Conservation (phyloP, 1,284 basidiomycete genomes). For the Apiotrichum sp. region DNA sequence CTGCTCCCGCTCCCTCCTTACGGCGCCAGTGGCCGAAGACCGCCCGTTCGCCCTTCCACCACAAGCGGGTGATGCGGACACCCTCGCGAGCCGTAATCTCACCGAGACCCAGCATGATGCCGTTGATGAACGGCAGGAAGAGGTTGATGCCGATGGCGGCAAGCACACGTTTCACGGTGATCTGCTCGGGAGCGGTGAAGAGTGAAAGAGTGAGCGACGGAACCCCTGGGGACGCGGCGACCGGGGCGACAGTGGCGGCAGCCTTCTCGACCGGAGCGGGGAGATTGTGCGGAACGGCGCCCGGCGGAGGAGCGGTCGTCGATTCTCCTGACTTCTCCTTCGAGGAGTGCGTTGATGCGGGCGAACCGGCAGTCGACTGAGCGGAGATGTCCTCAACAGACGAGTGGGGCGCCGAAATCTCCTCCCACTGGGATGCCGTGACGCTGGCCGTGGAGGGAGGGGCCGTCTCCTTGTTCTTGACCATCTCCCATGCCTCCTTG, state of each 20-base stretch:
- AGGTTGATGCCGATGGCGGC: slow-evolving; percentile 88
- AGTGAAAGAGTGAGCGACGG: slow-evolving; percentile 66
- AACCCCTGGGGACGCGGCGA: slow-evolving; percentile 18
- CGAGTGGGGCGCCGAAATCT: slow-evolving; percentile 29
- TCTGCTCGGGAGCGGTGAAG: slow-evolving; percentile 71
- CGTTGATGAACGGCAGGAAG: slow-evolving; percentile 88
- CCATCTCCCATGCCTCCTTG: slow-evolving; percentile 55
- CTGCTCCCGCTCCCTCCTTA: slow-evolving; percentile 8
- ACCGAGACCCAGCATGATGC: slow-evolving; percentile 96
- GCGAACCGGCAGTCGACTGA: slow-evolving; percentile 16
- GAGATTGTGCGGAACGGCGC: not conserved
- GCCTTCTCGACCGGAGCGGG: not conserved
- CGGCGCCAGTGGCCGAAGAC: slow-evolving; percentile 22
- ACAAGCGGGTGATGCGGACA: slow-evolving; percentile 58
- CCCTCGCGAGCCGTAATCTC: slow-evolving; percentile 93
- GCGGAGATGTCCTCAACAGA: slow-evolving; percentile 28
- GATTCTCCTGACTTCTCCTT: slow-evolving; percentile 4
- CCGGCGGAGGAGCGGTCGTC: not conserved
- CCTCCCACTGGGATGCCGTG: slow-evolving; percentile 40
- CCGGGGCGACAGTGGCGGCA: not conserved
- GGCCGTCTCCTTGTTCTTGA: slow-evolving; percentile 42
- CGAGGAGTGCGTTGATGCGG: slow-evolving; percentile 6
- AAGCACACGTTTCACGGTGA: slow-evolving; percentile 66
- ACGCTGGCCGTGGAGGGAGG: slow-evolving; percentile 21
- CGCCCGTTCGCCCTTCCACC: slow-evolving; percentile 37